Evolutionary conservation across 2,329 filamentous ascomycete species (phyloP), one percentile per base, ranked within the genome.

Genomic region (Colletotrichum horii): DNA sequence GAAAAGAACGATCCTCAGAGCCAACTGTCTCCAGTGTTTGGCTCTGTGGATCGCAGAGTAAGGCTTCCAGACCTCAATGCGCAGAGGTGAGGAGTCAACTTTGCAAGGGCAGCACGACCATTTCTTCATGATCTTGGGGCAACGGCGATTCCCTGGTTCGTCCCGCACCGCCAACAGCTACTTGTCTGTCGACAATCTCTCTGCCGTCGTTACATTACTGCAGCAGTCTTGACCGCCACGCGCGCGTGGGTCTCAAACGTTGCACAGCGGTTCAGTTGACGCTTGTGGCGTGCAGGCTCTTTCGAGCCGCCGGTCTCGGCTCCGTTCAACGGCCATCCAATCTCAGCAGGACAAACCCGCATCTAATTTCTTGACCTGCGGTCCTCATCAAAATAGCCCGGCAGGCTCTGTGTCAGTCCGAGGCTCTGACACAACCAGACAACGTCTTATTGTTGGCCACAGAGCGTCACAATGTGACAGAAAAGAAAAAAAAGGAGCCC

Each of bases 171-270:
- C 69, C 34, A 6, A 36, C 58, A 58, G 70, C 58, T 28, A 15
- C 36, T 24, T 34, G 43, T 28, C 19, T 64, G 34, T 64, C 22
- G 48, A 55, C 58, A 67, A 71, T 71, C 16, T n/a, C 66, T 76
- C 62, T 75, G 70, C 73, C 73, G 70, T 60, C 60, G 74, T 74
- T 76, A 48, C 74, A 76, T 74, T 26, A 71, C 68, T 48, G 15
- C 43, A 52, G 43, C 43, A 60, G 60, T 61, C 48, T 32, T 66
- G 72, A 74, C 60, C 64, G 70, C 70, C 48, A 69, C 19, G 48
- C 70, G 70, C 19, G 48, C 70, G 70, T 65, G 70, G 70, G 64
- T 19, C 70, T 16, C 6, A 28, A 38, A 24, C 19, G 16, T 69
- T n/a, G 56, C 38, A 58, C 30, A 62, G 8, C 52, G 55, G 56